Conservation (phyloP, 2,329 filamentous ascomycete genomes). For the Lachnellula cervina region DNA sequence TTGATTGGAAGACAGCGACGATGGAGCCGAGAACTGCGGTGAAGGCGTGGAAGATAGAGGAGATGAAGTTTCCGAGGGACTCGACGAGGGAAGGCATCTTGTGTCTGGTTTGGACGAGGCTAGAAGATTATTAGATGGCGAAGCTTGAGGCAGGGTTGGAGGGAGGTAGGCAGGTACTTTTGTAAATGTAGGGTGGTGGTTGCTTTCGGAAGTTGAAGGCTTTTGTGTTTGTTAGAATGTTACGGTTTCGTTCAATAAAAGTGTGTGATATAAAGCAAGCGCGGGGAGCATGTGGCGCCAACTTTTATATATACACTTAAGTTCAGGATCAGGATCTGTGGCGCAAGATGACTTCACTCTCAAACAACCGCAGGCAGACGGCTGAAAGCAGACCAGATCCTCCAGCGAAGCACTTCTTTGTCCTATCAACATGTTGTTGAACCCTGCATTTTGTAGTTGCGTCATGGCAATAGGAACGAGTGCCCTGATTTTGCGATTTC, state of each 20-base stretch:
- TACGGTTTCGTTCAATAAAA: not conserved
- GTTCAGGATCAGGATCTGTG: not conserved
- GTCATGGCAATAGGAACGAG: not conserved
- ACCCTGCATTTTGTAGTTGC: not conserved
- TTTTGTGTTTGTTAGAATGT: too few species aligned
- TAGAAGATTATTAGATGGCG: not conserved
- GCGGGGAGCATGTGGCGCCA: not conserved
- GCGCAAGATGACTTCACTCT: not conserved
- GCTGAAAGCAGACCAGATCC: not conserved
- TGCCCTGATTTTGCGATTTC: not conserved
- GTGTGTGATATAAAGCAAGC: not conserved
- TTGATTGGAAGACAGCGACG: slow-evolving; percentile 25
- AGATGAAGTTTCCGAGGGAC: slow-evolving; percentile 20
- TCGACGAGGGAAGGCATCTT: slow-evolving; percentile 28
- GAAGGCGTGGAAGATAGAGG: slow-evolving; percentile 26
- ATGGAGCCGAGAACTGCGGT: slow-evolving; percentile 22
- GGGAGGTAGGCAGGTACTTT: not conserved
- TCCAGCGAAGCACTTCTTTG: not conserved
- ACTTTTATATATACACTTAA: not conserved
- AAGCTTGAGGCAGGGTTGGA: too few species aligned
- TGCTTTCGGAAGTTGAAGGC: too few species aligned
- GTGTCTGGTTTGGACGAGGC: not conserved
- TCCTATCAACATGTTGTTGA: not conserved
- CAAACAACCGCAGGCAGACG: not conserved
- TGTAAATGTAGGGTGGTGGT: not conserved